phyloP scores from a whole-genome alignment of 495 filamentous ascomycete genomes.

The Annulohypoxylon moriforme region DNA sequence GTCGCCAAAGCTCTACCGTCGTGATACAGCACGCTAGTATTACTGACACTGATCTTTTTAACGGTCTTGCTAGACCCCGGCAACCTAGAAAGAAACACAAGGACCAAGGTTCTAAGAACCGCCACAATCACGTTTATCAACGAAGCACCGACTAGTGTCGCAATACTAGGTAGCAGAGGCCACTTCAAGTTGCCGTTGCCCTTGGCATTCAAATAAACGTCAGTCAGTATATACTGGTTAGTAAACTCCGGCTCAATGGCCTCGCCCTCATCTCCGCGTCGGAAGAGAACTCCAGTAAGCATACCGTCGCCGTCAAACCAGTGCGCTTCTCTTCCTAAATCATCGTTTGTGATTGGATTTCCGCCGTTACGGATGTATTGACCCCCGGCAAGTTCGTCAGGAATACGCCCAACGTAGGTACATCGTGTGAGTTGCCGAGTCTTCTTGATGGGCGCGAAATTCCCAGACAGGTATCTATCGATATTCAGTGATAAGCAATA shows the following conservation, averaged over 20 bases:
- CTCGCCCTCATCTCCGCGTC: constrained; percentile 42
- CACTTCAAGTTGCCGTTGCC: constrained; percentile 54
- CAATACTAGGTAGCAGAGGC: constrained; percentile 70
- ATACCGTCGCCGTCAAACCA: constrained; percentile 82
- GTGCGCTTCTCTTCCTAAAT: constrained; percentile 66
- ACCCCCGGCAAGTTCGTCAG: constrained; percentile 68
- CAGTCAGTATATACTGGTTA: constrained; percentile 73
- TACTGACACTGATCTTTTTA: constrained; percentile 72
- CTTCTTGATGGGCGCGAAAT: constrained; percentile 70
- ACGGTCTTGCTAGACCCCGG: constrained; percentile 64
- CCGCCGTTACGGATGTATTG: constrained; percentile 77
- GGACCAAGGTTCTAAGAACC: constrained; percentile 63
- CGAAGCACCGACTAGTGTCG: constrained; percentile 67
- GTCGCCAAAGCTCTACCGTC: constrained; percentile 73
- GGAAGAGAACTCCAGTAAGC: constrained; percentile 72
- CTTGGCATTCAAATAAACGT: constrained; percentile 65
- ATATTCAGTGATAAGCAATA: constrained; percentile 5
- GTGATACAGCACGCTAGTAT: constrained; percentile 71
- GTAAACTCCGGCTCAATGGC: constrained; percentile 67
- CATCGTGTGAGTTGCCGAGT: constrained; percentile 63
- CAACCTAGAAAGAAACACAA: constrained; percentile 65
- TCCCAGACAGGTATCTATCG: constrained; percentile 65
- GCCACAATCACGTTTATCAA: constrained; percentile 55
- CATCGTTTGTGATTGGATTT: constrained; percentile 72
- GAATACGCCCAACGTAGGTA: constrained; percentile 63